Evolutionary conservation across 306 rosid genomes (phyloP), one percentile per base, ranked within the genome.

Genomic region (Medicago truncatula): DNA sequence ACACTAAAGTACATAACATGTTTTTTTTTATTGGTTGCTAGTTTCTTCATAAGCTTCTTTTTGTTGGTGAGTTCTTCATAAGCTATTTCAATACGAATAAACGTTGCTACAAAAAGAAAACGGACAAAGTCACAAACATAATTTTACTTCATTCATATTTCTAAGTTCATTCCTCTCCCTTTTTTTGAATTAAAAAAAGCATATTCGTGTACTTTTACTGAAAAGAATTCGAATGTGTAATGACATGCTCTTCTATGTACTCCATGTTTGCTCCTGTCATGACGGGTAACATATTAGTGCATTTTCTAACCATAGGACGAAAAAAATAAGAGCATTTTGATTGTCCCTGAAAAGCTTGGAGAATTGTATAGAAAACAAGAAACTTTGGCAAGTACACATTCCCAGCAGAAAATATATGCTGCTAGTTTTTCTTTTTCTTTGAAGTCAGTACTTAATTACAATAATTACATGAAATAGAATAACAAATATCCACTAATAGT

Each of bases 401-500:
- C 18, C 18, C 5, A 13, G 17, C 66, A 60, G 66, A 25, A 60
- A n/a, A 61, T 15, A 66, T 20, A 18, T 31, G 9, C 10, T 6
- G 9, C 54, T 66, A 66, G 54, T 66, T 66, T 66, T 66, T 20
- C 16, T 13, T 20, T 43, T 44, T 61, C 44, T 15, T 34, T 58
- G 0, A 38, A 36, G 69, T 64, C 14, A 16, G 38, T 11, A 65
- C 34, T 17, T 65, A 40, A 40, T 40, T 67, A 46, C 58, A 68
- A 66, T 66, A 66, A 41, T 68, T 15, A 68, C 58, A 68, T 46
- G 31, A 9, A 50, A 50, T n/a, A 39, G 21, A 68, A 47, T 50
- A 68, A 68, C 73, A 46, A 49, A 63, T 57, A 66, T 79, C 47
- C 47, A n/a, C 39, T n/a, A 40, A 56, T 10, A 17, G 59, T 62